Evolutionary conservation across 2,329 filamentous ascomycete genomes (phyloP), one percentile per base, ranked within the genome.

Genomic region (Neonectria faginata): DNA sequence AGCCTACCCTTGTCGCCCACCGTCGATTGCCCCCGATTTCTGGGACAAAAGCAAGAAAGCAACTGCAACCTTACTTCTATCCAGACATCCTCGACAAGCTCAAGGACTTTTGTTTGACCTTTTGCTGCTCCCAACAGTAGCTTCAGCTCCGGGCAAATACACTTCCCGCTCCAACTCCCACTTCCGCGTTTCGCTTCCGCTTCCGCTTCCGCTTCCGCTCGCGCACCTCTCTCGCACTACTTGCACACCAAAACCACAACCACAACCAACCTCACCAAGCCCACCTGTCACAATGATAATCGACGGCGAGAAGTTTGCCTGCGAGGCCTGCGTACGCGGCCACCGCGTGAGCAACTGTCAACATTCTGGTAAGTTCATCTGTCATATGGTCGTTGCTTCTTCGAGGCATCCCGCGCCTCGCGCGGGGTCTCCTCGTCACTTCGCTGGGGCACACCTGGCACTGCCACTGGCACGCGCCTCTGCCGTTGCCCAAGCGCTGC

Each of bases 281-380:
- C 45, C 52, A 57, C 57, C 47, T 64, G 66, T 66, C 75, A 81
- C 75, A 67, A 94, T 94, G 92, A 86, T 94, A 79, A 92, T 94
- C 80, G 90, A 97, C 86, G 95, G 95, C 81, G 93, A 97, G 85
- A 98, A 98, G 86, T 98, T 89, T 85, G 95, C 95, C 82, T 98
- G 95, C 86, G 93, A 97, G 84, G 94, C 94, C 83, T 99, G 96
- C 84, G 94, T 99, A 79, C 92, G 96, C 82, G 96, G 96, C 78
- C 96, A 99, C 85, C 93, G 96, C 79, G 96, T 99, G 79, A 98
- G 94, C 91, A 97, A 96, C 79, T 99, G 96, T 86, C 93, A 95
- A 80, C 96, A 99, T 82, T 88, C 89, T 80, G 94, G 94, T 97
- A 89, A 85, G 92, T 87, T 87, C 68, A 73, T 58, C 56, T 65